Conservation (phyloP, 192 early-diverging fungal genomes). For the Coemansia sp. region DNA sequence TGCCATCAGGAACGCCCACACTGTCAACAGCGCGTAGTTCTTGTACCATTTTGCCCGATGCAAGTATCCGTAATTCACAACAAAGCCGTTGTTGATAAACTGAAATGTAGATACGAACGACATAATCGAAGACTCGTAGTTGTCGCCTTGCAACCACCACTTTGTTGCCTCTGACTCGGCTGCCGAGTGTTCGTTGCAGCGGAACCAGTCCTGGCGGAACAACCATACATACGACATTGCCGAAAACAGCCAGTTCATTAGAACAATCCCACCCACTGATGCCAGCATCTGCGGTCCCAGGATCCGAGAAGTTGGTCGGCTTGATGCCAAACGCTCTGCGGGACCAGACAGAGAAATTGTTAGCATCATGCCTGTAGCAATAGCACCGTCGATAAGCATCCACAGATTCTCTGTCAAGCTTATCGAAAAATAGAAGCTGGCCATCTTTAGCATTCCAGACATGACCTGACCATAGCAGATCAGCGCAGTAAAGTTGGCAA, state of each 20-base stretch:
- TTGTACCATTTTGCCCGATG: constrained; percentile 64
- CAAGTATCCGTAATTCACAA: constrained; percentile 69
- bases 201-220: constrained; percentile 71
- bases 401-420: constrained; percentile 69
- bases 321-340: constrained; percentile 56
- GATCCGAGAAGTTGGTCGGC: constrained; percentile 73
- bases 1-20: constrained; percentile 57
- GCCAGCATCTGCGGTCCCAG: constrained; percentile 70
- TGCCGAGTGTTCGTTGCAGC: constrained; percentile 78
- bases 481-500: constrained; percentile 77
- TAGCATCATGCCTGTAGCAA: constrained; percentile 62
- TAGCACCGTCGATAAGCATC: constrained; percentile 73
- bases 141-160: constrained; percentile 85
- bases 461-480: constrained; percentile 74
- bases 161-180: constrained; percentile 58
- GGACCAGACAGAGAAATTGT: constrained; percentile 68
- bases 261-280: constrained; percentile 66
- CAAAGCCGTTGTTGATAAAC: constrained; percentile 67
- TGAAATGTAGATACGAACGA: constrained; percentile 67
- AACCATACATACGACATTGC: constrained; percentile 55
- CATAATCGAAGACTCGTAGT: constrained; percentile 69
- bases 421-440: constrained; percentile 75
- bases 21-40: constrained; percentile 63
- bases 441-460: constrained; percentile 60
- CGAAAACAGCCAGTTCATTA: constrained; percentile 71